Conservation (phyloP, 2,329 filamentous ascomycete genomes). For the Clarireedia homoeocarpa region DNA sequence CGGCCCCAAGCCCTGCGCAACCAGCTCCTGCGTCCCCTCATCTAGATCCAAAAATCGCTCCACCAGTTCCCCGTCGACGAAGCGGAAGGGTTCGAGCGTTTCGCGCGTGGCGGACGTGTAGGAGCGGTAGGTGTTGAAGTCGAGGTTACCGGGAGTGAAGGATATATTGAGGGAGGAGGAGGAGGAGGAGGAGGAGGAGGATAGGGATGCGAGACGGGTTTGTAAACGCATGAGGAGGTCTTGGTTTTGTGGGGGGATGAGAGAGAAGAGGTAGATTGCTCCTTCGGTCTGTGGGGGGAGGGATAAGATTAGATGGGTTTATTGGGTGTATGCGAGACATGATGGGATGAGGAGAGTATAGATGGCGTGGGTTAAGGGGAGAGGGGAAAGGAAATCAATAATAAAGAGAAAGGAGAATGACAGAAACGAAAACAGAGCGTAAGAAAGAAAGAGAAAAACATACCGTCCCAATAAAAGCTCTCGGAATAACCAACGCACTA, state of each 20-base stretch:
- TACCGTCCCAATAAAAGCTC: constrained; percentile 85
- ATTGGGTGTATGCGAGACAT: not conserved
- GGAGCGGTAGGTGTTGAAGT: constrained; percentile 73
- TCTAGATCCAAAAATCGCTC: constrained; percentile 73
- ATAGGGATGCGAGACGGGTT: constrained; percentile 49
- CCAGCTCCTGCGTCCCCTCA: constrained; percentile 45
- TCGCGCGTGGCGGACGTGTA: constrained; percentile 67
- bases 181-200: not conserved
- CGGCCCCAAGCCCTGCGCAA: constrained; percentile 49
- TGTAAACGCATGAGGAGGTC: constrained; percentile 82
- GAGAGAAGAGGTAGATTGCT: constrained; percentile 80
- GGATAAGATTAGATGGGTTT: constrained; percentile 14
- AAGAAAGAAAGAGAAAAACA: constrained; percentile 29
- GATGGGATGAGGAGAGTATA: not conserved
- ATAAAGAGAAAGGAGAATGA: no score
- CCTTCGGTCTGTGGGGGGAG: constrained; percentile 64
- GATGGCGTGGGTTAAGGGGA: not conserved
- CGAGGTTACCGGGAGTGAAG: constrained; percentile 61
- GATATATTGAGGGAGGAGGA: constrained; percentile 37
- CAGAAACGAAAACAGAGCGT: no score
- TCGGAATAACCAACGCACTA: constrained; percentile 64
- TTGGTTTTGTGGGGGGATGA: constrained; percentile 63
- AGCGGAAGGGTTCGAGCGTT: constrained; percentile 70
- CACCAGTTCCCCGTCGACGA: constrained; percentile 87
- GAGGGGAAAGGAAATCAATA: not conserved